Conservation (phyloP, 2,329 filamentous ascomycete genomes). For the Pyrenophora seminiperda region DNA sequence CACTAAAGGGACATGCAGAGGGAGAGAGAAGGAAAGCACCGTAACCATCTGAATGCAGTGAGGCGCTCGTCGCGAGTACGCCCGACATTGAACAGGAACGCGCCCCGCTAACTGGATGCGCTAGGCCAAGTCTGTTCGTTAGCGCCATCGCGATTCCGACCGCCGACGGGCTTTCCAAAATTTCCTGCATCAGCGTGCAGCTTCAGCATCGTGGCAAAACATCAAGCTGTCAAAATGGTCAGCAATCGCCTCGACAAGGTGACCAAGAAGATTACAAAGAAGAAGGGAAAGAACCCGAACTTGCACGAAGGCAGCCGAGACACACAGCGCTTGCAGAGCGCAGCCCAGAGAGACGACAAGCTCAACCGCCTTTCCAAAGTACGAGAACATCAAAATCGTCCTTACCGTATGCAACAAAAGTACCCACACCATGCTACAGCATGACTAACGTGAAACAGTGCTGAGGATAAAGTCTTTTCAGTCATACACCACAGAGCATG, state of each 20-base stretch:
- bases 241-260: slow-evolving; percentile 76
- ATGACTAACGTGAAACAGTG: slow-evolving; percentile 53
- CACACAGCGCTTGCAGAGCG: slow-evolving; percentile 78
- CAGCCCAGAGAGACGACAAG: slow-evolving; percentile 80
- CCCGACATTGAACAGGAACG: slow-evolving; percentile 21
- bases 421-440: not conserved
- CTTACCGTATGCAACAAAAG: slow-evolving; percentile 63
- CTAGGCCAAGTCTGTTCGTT: slow-evolving; percentile 9
- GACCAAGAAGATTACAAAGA: slow-evolving; percentile 87
- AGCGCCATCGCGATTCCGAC: slow-evolving; percentile 15
- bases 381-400: slow-evolving; percentile 74
- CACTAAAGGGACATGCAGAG: slow-evolving; percentile 2
- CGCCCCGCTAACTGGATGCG: slow-evolving; percentile 23
- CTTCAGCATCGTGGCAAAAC: slow-evolving; percentile 11
- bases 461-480: slow-evolving; percentile 75
- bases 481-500: slow-evolving; percentile 62
- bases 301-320: slow-evolving; percentile 90
- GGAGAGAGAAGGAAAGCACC: slow-evolving; percentile 4
- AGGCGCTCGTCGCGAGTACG: slow-evolving; percentile 27
- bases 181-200: slow-evolving; percentile 20
- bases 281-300: slow-evolving; percentile 73
- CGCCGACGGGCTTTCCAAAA: slow-evolving; percentile 33
- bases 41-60: slow-evolving; percentile 21
- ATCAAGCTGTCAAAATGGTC: slow-evolving; percentile 32
- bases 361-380: slow-evolving; percentile 73